Percentiles rank a stretch among this genome's conserved stretches.
Conservation (phyloP, 306 rosid genomes). For the Medicago lupulina region DNA sequence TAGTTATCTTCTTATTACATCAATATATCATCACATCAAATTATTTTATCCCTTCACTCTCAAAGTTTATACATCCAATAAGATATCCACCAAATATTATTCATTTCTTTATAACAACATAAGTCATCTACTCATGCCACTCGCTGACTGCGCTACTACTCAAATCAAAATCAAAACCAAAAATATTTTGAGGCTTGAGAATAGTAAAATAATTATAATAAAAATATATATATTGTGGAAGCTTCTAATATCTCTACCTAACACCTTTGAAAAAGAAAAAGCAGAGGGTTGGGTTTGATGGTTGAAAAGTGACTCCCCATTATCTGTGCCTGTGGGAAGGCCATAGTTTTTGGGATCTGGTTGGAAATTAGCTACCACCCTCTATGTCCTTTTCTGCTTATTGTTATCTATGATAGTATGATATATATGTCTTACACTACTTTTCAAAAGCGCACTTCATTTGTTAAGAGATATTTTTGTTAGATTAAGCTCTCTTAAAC, state of each 20-base stretch:
- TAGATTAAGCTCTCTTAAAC: no score
- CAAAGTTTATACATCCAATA: no score
- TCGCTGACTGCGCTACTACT: not conserved
- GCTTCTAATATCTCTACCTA: conserved; percentile 62
- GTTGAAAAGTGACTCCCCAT: conserved; percentile 57
- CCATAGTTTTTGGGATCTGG: conserved; percentile 46
- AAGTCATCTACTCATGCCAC: no score
- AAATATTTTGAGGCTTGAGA: not conserved
- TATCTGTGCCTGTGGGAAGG: conserved; percentile 43
- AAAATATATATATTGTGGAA: conserved; percentile 41
- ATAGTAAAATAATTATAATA: conserved; percentile 10
- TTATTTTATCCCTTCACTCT: no score
- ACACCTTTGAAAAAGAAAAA: conserved; percentile 56
- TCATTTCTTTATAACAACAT: no score
- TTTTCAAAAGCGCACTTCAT: conserved; percentile 28
- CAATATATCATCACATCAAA: no score
- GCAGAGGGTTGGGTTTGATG: conserved; percentile 39
- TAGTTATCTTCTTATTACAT: no score
- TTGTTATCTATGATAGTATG: conserved; percentile 18
- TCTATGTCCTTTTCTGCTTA: conserved; percentile 49
- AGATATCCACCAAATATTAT: no score
- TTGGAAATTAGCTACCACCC: conserved; percentile 45
- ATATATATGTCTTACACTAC: conserved; percentile 26
- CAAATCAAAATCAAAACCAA: not conserved
- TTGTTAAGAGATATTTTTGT: not conserved